A percentile compares a stretch with the other conserved stretches of the same genome.
These are phyloP conservation scores for Syzygium malaccense DNA, from an alignment of 441 rosid species.

Conservation along the genomic window DNA sequence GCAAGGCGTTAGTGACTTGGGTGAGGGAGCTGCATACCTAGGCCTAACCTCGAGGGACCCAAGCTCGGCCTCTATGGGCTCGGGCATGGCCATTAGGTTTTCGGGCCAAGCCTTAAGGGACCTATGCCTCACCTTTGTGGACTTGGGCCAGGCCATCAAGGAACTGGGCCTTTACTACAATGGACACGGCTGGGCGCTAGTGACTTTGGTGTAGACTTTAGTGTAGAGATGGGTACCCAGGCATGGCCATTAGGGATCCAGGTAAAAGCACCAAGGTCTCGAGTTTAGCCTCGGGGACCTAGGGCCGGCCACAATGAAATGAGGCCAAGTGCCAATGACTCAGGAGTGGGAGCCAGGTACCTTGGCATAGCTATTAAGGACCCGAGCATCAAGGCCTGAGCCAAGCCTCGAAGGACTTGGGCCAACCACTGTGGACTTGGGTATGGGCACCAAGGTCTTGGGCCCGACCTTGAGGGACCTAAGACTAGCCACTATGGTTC, in stretches of 20 bases:
- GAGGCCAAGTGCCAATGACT: neutral
- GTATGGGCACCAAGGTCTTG: rapidly evolving
- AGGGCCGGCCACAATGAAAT: neutral
- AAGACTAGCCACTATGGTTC: too few species aligned
- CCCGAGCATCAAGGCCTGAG: neutral
- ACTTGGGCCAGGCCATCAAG: neutral
- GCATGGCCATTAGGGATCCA: neutral
- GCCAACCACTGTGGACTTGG: too few species aligned
- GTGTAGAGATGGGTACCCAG: neutral
- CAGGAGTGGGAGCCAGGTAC: neutral
- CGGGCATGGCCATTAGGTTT: neutral
- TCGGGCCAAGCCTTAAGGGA: neutral
- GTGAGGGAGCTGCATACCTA: rapidly evolving
- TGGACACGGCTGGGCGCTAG: rapidly evolving
- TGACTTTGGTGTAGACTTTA: neutral
- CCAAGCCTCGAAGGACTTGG: neutral
- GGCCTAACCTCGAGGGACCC: neutral
- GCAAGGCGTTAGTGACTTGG: rapidly evolving
- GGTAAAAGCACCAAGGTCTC: too few species aligned
- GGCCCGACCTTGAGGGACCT: neutral
- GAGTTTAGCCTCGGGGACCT: neutral
- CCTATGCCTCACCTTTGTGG: neutral
- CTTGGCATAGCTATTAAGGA: neutral
- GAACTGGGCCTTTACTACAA: neutral
- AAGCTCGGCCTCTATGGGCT: neutral